Evolutionary conservation across 2,329 filamentous ascomycete species (phyloP), one percentile per base, ranked within the genome.

Genomic region (Fusarium phyllophilum): DNA sequence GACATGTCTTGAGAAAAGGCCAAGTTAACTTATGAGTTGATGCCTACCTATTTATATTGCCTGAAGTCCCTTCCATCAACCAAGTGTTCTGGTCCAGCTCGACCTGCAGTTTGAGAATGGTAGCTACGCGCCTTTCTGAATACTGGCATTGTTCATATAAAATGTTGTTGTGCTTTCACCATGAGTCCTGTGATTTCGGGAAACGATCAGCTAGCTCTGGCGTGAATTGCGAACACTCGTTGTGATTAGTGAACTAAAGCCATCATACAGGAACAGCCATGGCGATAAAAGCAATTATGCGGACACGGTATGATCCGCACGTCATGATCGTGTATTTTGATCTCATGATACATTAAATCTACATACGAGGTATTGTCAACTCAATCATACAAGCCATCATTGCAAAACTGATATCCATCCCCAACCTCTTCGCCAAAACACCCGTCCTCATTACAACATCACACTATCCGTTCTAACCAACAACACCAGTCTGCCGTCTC

Each of bases 401-500:
- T 59, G 51, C 66, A 69, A 73, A 62, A 38, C 48, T 58, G 57
- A 67, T 63, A 63, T 54, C 70, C 45, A 51, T 64, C 44, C 69
- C 69, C 20, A 61, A 71, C 68, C 56, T 51, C 57, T 71, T 73
- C 70, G 66, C 70, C 66, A 46, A 67, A 71, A 62, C 41, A 66
- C 33, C 56, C 20, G 7, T 45, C 20, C 44, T 56, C 52, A 38
- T 66, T 48, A 70, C 55, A 31, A 24, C 22, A 45, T 36, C 31
- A 46, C 14, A 33, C 20, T 14, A 33, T 31, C 45, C 52, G 62
- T 22, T 39, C 34, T 42, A 83, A 20, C 79, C 72, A 73, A 78
- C 76, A 29, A 79, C 80, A 6, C 80, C 78, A 36, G 81, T 63
- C 17, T 81, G 75, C 22, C 80, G 73, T 61, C 81, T 73, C 36